Percentiles rank a stretch among this genome's conserved stretches.
Conservation (phyloP, 2,329 filamentous ascomycete species). For the Bipolaris gigantea region DNA sequence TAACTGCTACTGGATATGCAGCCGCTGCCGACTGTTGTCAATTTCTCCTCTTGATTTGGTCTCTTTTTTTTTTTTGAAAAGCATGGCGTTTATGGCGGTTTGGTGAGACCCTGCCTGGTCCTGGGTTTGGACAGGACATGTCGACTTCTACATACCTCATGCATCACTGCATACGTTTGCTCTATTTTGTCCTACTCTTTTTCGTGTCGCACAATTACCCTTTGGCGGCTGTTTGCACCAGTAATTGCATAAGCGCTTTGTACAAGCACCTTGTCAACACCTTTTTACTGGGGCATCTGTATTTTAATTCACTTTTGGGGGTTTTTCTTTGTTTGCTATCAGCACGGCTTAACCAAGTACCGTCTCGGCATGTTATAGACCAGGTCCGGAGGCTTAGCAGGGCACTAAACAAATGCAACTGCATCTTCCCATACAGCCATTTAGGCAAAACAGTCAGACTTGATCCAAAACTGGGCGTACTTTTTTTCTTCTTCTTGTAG, state of each 20-base stretch:
- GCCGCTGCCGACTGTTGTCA: neutral
- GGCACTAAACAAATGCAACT: slow-evolving; percentile 10
- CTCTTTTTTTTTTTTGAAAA: slow-evolving; percentile 18
- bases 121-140: slow-evolving; percentile 5
- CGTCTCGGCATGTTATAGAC: slow-evolving; percentile 6
- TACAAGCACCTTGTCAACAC: slow-evolving; percentile 22
- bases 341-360: slow-evolving; percentile 11
- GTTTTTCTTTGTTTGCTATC: slow-evolving; percentile 20
- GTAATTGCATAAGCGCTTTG: slow-evolving; percentile 26
- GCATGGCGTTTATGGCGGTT: slow-evolving; percentile 24
- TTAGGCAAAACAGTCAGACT: slow-evolving; percentile 19
- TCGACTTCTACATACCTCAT: slow-evolving; percentile 7
- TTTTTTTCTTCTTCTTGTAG: slow-evolving; percentile 6
- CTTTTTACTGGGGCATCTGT: slow-evolving; percentile 15
- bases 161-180: slow-evolving; percentile 10
- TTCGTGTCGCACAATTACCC: slow-evolving; percentile 10
- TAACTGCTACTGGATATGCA: slow-evolving; percentile 6
- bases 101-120: slow-evolving; percentile 1
- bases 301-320: slow-evolving; percentile 10
- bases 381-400: slow-evolving; percentile 6
- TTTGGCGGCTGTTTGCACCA: slow-evolving; percentile 19
- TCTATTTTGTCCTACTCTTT: neutral
- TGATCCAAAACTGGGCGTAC: slow-evolving; percentile 4
- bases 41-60: slow-evolving; percentile 13
- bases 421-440: slow-evolving; percentile 3